Evolutionary conservation across 2,329 filamentous ascomycete genomes (phyloP).

Genomic region (Mollisiaceae sp.): DNA sequence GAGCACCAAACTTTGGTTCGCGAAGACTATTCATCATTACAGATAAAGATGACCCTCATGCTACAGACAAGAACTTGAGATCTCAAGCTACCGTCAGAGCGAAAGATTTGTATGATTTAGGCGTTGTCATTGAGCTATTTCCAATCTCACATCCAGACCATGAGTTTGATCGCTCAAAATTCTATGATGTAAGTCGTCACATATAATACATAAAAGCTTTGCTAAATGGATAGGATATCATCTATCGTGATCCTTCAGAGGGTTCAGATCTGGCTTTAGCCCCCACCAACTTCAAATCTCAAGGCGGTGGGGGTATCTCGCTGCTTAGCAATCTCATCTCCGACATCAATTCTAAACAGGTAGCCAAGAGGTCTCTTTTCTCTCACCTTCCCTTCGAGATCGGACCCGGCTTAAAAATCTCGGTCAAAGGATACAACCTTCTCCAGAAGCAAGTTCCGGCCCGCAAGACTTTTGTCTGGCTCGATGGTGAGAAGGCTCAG

Average conservation of each 20-base stretch:
- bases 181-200: slow-evolving; percentile 79
- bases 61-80: slow-evolving; percentile 71
- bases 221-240: slow-evolving; percentile 70
- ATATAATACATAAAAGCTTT: neutral
- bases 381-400: slow-evolving; percentile 87
- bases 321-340: slow-evolving; percentile 81
- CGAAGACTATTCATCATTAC: slow-evolving; percentile 94
- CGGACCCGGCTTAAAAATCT: slow-evolving; percentile 82
- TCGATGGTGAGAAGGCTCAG: slow-evolving; percentile 83
- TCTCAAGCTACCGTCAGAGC: slow-evolving; percentile 84
- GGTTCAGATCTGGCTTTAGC: slow-evolving; percentile 68
- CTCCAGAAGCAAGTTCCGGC: slow-evolving; percentile 83
- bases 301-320: slow-evolving; percentile 75
- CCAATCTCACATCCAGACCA: slow-evolving; percentile 76
- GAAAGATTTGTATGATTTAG: slow-evolving; percentile 93
- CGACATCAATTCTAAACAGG: slow-evolving; percentile 89
- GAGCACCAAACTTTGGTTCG: slow-evolving; percentile 91
- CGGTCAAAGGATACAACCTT: slow-evolving; percentile 90
- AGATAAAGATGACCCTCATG: slow-evolving; percentile 87
- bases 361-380: slow-evolving; percentile 84
- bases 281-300: slow-evolving; percentile 61
- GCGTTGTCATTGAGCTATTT: slow-evolving; percentile 90
- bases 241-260: slow-evolving; percentile 78
- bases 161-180: slow-evolving; percentile 80
- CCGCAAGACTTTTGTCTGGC: slow-evolving; percentile 85